Base-by-base conservation (phyloP, 2,329 filamentous ascomycete species). In the Magnaporthiopsis incrustans region DNA sequence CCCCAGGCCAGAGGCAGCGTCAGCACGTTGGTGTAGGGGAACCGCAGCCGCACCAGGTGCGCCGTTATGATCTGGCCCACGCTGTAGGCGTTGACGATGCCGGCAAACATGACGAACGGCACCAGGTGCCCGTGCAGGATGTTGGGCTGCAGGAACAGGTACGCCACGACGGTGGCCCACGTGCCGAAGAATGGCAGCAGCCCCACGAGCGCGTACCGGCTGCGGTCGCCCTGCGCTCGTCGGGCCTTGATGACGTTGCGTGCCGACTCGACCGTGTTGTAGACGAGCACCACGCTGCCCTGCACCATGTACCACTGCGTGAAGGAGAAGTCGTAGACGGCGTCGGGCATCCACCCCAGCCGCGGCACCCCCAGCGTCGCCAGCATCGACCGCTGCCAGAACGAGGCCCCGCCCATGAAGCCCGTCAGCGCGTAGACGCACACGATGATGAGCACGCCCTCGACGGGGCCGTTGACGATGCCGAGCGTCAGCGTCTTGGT, bases 21-120 rank as follows among this genome's bases (percentile, higher is more conserved):
- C 60, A 98, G 81, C 25, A 97, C 85, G 76, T 98, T 98, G 76
- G 88, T 87, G 81, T 94, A 96, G 7, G 95, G 95, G 79, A 97
- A 99, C 15, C 84, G 83, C 57, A 91, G 85, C 77, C 94, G 90
- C 66, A 94, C 92, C 26, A 99, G 82, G 76, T 99, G 95, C 0
- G 93, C 93, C 58, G 91, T 92, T 77, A 98, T 98, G 80, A 98
- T 97, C 75, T 93, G 90, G 8, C 94, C 94, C 65, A 98, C 94
- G 62, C 90, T 91, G 79, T 97, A 98, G 66, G 95, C 93, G 74
- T 98, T 98, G 73, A 97, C 83, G 65, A 98, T 80, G 64, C 93
- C 93, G 57, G 90, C 89, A 74, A 95, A 97, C 74, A 98, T 82
- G 68, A 89, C 82, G 75, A 99, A 98, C 1, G 95, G 93, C 25